Conservation (phyloP, 257 asterid genomes). For the Petunia secreta region DNA sequence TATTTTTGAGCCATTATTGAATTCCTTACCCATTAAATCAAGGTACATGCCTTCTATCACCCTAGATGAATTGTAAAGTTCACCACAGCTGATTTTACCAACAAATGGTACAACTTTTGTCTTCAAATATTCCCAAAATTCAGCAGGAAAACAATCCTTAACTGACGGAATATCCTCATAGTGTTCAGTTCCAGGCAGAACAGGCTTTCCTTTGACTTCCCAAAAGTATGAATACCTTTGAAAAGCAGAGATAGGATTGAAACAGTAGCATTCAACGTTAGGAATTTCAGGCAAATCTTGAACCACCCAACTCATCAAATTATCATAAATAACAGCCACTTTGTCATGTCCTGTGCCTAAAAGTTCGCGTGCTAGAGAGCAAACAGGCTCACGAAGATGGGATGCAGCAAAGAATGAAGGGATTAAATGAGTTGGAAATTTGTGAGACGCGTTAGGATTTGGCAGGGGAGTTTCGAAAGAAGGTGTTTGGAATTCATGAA, state of each 20-base stretch:
- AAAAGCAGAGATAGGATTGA: conserved; percentile 53
- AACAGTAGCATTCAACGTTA: conserved; percentile 49
- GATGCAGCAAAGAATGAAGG: conserved; percentile 38
- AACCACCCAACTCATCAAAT: conserved; percentile 54
- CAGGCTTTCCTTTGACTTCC: conserved; percentile 51
- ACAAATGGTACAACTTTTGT: conserved; percentile 35
- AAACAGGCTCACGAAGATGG: conserved; percentile 47
- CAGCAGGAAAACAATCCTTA: conserved; percentile 47
- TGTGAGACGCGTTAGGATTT: conserved; percentile 28
- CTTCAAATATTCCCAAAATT: conserved; percentile 38
- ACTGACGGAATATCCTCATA: conserved; percentile 38
- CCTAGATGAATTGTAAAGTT: conserved; percentile 62
- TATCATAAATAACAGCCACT: conserved; percentile 46
- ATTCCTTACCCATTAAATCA: conserved; percentile 37
- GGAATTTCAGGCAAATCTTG: conserved; percentile 43
- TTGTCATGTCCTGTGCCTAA: conserved; percentile 22
- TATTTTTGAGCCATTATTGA: conserved; percentile 39
- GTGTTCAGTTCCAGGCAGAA: conserved; percentile 34
- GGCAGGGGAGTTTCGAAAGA: conserved; percentile 34
- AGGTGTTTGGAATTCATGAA: conserved; percentile 44
- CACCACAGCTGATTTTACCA: conserved; percentile 41
- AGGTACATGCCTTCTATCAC: conserved; percentile 51
- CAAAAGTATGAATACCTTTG: conserved; percentile 46
- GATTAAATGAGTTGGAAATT: conserved; percentile 47
- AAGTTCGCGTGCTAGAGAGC: conserved; percentile 34